Conservation (phyloP, 345 rosid species). For the Populus deltoides region DNA sequence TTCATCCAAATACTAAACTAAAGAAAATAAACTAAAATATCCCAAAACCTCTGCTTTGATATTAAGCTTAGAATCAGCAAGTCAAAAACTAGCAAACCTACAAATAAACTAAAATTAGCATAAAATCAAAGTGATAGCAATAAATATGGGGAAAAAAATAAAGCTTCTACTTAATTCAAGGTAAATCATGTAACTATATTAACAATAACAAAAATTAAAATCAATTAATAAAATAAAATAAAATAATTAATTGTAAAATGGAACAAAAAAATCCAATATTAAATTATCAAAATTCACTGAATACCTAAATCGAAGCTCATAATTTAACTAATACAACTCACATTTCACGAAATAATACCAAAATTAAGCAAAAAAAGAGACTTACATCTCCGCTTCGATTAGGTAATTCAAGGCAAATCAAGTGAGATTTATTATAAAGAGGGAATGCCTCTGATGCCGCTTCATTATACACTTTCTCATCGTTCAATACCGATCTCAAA, state of each 20-base stretch:
- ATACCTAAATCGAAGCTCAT: no score
- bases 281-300: no score
- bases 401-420: slow-evolving; percentile 85
- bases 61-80: neutral
- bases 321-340: no score
- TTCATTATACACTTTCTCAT: slow-evolving; percentile 60
- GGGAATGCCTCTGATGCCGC: slow-evolving; percentile 89
- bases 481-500: slow-evolving; percentile 66
- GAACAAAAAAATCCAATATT: no score
- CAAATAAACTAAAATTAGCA: neutral
- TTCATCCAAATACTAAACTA: no score
- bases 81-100: neutral
- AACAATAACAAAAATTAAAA: no score
- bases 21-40: no score
- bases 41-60: neutral
- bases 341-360: neutral
- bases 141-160: neutral
- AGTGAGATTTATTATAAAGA: slow-evolving; percentile 75
- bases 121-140: neutral
- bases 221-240: neutral
- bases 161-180: slow-evolving; percentile 49
- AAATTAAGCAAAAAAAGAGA: neutral
- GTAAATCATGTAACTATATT: slow-evolving; percentile 60
- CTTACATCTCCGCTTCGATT: slow-evolving; percentile 67
- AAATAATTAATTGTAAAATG: neutral